phyloP scores from a whole-genome alignment of 2,329 filamentous ascomycete genomes.

The Samsoniella hepiali region DNA sequence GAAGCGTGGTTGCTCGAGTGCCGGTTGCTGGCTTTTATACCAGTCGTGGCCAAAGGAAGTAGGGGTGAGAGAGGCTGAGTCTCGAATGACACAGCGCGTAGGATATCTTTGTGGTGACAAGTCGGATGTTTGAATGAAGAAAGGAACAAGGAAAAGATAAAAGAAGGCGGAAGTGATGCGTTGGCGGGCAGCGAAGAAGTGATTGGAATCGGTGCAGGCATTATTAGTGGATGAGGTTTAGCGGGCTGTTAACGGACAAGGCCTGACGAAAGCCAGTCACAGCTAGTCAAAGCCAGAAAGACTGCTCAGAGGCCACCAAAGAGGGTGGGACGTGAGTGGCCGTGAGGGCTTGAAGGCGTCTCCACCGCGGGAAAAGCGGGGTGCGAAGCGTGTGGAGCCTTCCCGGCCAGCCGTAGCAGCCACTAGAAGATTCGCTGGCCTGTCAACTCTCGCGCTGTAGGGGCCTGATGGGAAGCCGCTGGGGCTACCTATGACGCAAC shows the following conservation, averaged over 20 bases:
- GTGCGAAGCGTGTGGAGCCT: not conserved
- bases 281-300: not conserved
- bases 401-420: conserved; percentile 10
- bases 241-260: not conserved
- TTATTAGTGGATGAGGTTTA: not conserved
- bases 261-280: not conserved
- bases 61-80: not conserved
- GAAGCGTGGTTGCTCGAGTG: not conserved
- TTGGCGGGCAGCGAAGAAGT: not conserved
- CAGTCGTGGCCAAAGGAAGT: not conserved
- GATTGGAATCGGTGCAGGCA: not conserved
- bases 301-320: not conserved
- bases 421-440: conserved; percentile 27
- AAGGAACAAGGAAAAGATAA: conserved; percentile 15
- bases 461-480: not conserved
- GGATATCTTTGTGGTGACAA: conserved; percentile 5
- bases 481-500: conserved; percentile 5
- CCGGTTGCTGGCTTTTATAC: not conserved
- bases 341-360: not conserved
- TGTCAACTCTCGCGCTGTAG: not conserved
- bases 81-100: not conserved
- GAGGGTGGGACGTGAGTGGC: not conserved
- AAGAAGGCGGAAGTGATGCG: conserved; percentile 21
- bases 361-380: not conserved
- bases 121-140: not conserved